These are phyloP conservation scores for Hyaloscypha hepaticicola DNA, from an alignment of 495 filamentous ascomycete genomes.

Conservation along the genomic window DNA sequence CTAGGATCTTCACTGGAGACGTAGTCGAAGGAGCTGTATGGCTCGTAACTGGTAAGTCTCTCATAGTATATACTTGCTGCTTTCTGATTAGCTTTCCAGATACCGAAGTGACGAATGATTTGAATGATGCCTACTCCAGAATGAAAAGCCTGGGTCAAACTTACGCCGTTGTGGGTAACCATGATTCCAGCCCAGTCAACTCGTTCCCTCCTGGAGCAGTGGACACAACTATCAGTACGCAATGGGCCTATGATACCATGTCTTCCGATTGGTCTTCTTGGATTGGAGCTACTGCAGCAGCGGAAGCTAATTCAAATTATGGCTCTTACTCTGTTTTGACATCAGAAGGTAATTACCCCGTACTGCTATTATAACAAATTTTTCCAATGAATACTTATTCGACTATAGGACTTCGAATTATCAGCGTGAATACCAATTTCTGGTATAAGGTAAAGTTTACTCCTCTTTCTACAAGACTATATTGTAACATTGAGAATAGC, in stretches of 20 bases:
- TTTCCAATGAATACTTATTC: too few species aligned
- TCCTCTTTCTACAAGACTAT: background rate
- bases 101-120: slow-evolving; percentile 40
- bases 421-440: slow-evolving; percentile 56
- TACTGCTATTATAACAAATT: too few species aligned
- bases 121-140: slow-evolving; percentile 45
- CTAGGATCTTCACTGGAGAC: slow-evolving; percentile 46
- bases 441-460: slow-evolving; percentile 45
- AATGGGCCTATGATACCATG: slow-evolving; percentile 54
- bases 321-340: slow-evolving; percentile 48
- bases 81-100: slow-evolving; percentile 20
- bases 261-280: slow-evolving; percentile 45
- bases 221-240: slow-evolving; percentile 31
- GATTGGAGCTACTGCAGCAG: slow-evolving; percentile 40
- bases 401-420: slow-evolving; percentile 54
- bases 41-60: slow-evolving; percentile 27
- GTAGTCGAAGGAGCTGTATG: slow-evolving; percentile 48
- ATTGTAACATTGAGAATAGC: background rate
- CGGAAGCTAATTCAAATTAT: slow-evolving; percentile 37
- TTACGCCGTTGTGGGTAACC: slow-evolving; percentile 53
- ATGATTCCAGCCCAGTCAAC: slow-evolving; percentile 53
- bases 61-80: background rate
- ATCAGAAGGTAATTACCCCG: slow-evolving; percentile 20
- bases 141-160: slow-evolving; percentile 40
- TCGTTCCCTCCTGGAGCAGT: slow-evolving; percentile 44